Evolutionary conservation across 1,284 basidiomycete genomes (phyloP), one percentile per base, ranked within the genome.

Genomic region (Tylopilus sp.): DNA sequence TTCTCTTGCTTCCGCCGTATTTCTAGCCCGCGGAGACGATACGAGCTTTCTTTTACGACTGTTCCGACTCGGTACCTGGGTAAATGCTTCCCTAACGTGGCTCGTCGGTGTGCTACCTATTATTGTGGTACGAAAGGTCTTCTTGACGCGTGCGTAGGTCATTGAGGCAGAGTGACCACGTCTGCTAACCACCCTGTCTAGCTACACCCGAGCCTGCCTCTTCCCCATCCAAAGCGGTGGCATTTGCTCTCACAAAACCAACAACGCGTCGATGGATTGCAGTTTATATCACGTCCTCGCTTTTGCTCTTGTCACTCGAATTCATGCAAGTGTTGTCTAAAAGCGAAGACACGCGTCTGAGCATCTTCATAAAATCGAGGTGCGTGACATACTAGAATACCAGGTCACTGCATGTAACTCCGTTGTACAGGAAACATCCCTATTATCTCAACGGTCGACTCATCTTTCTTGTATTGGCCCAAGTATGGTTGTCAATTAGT

Each of bases 361-460:
- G 71, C 3, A 22, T 86, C 0, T 87, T 88, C 56, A 80, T 85
- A 15, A 84, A 82, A 54, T 88, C 86, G 43, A 84, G 74, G 86
- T 86, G 53, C 41, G 76, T 69, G 37, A 35, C 11, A 26, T 47
- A 25, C 35, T 11, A 8, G 26, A 25, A 28, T 33, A 22, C 10
- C 29, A 22, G 14, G 17, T 15, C 2, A 37, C 31, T 41, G n/a
- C 28, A 24, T 47, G 48, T 28, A 43, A 20, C 22, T 9, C 19
- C 13, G 22, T 40, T 22, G 13, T 24, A 41, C 57, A 88, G 86
- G 62, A 86, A 85, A 65, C 84, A 88, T 57, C 84, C 85, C 2
- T 80, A 82, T 60, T 84, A 86, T 64, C 72, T 89, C 37, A 87
- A 87, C 52, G 84, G 84, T 1, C 79, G 80, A 19, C 69, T 85